These are phyloP conservation scores for Choiromyces venosus DNA, from an alignment of 495 filamentous ascomycete genomes.

Conservation along the genomic window DNA sequence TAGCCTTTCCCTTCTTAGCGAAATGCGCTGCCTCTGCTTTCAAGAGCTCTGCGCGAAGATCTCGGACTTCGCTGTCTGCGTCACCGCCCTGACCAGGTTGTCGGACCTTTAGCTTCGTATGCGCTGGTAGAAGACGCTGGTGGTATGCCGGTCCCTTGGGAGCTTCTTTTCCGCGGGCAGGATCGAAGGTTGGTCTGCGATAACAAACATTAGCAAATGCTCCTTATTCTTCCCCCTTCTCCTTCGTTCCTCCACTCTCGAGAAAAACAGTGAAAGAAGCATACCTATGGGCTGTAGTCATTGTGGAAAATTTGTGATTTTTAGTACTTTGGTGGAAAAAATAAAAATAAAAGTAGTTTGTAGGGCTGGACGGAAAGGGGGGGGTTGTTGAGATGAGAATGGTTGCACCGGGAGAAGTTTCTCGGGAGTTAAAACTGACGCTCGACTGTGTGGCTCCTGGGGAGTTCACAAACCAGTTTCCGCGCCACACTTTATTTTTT, in stretches of 20 bases:
- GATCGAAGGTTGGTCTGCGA: conserved; percentile 90
- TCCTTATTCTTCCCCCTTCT: neutral
- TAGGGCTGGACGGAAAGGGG: conserved; percentile 9
- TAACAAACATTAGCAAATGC: conserved; percentile 37
- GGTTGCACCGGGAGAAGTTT: neutral
- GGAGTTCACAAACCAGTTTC: neutral
- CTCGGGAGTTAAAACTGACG: neutral
- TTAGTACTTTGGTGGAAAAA: conserved; percentile 2
- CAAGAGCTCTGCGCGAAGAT: conserved; percentile 86
- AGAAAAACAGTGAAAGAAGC: neutral
- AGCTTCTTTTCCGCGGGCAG: conserved; percentile 90
- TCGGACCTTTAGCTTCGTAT: conserved; percentile 83
- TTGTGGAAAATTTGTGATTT: conserved; percentile 43
- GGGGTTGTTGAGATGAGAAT: conserved; percentile 2
- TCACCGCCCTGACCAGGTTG: conserved; percentile 86
- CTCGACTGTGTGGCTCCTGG: neutral
- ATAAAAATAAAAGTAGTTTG: neutral
- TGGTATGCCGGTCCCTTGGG: conserved; percentile 92
- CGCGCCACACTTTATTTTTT: neutral
- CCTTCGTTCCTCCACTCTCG: neutral
- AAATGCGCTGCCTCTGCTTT: conserved; percentile 82
- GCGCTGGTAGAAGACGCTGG: conserved; percentile 86
- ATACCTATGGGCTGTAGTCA: conserved; percentile 60
- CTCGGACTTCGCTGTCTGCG: conserved; percentile 64
- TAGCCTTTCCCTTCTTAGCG: conserved; percentile 68